Conservation (phyloP, 192 early-diverging fungal species). For the Backusella macrospora region DNA sequence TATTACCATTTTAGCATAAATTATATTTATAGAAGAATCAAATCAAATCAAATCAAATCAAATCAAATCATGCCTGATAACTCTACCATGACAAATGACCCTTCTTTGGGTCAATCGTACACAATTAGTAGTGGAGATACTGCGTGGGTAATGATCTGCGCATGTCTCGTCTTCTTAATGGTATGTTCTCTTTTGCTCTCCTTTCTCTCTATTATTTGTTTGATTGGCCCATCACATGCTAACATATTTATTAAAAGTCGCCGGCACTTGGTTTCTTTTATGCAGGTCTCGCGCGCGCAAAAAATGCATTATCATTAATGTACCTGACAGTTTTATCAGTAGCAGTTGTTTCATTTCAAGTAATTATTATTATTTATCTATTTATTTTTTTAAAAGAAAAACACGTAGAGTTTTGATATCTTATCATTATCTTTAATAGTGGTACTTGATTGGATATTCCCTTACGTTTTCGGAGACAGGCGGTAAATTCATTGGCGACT, state of each 20-base stretch:
- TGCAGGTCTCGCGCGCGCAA: slow-evolving; percentile 71
- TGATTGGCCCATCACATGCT: neutral
- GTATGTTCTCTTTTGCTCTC: neutral
- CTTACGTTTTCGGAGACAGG: slow-evolving; percentile 70
- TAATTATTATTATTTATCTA: neutral
- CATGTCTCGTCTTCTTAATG: slow-evolving; percentile 77
- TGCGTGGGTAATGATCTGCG: slow-evolving; percentile 73
- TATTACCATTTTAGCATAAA: neutral
- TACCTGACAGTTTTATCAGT: slow-evolving; percentile 73
- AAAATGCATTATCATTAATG: slow-evolving; percentile 82
- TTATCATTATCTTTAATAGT: slow-evolving; percentile 40
- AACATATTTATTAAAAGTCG: slow-evolving; percentile 40
- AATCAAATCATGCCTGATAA: slow-evolving; percentile 15
- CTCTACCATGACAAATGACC: slow-evolving; percentile 10
- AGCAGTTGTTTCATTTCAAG: slow-evolving; percentile 67
- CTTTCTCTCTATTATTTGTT: neutral
- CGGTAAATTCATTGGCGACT: slow-evolving; percentile 72
- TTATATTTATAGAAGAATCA: neutral
- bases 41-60: too few species aligned
- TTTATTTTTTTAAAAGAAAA: neutral
- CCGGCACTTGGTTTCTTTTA: slow-evolving; percentile 81
- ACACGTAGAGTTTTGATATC: slow-evolving; percentile 14
- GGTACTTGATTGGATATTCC: slow-evolving; percentile 75
- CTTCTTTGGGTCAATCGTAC: neutral
- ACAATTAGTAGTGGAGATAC: slow-evolving; percentile 63